Conservation (phyloP, 2,329 filamentous ascomycete genomes). For the Shiraia bambusicola region DNA sequence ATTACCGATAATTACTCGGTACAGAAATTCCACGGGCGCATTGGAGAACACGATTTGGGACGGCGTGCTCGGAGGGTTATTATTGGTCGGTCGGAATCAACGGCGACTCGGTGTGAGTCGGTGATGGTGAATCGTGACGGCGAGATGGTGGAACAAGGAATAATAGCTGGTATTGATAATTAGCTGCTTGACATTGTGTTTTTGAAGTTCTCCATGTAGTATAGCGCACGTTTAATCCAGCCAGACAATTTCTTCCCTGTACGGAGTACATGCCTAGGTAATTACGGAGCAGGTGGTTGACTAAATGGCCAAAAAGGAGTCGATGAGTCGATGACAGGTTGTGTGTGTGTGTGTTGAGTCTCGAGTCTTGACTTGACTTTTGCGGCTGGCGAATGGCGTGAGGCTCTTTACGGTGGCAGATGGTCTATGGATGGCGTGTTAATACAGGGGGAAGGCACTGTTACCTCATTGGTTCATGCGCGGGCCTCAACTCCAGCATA, state of each 20-base stretch:
- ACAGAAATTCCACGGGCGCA: too few species aligned
- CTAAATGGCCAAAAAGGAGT: neutral
- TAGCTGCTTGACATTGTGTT: neutral
- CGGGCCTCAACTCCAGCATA: conserved; percentile 23
- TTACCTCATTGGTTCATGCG: conserved; percentile 24
- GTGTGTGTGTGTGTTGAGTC: neutral
- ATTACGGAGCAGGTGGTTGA: too few species aligned
- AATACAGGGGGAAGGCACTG: conserved; percentile 12
- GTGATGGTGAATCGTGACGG: too few species aligned
- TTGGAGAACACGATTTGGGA: conserved; percentile 7
- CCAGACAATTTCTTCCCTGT: too few species aligned
- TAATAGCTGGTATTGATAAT: conserved; percentile 12
- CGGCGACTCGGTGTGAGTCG: too few species aligned
- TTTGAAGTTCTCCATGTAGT: neutral
- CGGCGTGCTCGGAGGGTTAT: conserved; percentile 18
- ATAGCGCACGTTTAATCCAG: conserved; percentile 2
- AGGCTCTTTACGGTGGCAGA: conserved; percentile 14
- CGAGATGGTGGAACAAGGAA: conserved; percentile 11
- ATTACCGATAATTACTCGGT: neutral
- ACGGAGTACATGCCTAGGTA: too few species aligned
- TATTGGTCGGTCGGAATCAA: conserved; percentile 14
- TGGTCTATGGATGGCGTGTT: conserved; percentile 16
- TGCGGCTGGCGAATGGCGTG: conserved; percentile 28
- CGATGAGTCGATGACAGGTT: too few species aligned
- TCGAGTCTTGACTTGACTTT: too few species aligned